Conservation (phyloP, 139 green algal species). For the Picochlorum sp. region DNA sequence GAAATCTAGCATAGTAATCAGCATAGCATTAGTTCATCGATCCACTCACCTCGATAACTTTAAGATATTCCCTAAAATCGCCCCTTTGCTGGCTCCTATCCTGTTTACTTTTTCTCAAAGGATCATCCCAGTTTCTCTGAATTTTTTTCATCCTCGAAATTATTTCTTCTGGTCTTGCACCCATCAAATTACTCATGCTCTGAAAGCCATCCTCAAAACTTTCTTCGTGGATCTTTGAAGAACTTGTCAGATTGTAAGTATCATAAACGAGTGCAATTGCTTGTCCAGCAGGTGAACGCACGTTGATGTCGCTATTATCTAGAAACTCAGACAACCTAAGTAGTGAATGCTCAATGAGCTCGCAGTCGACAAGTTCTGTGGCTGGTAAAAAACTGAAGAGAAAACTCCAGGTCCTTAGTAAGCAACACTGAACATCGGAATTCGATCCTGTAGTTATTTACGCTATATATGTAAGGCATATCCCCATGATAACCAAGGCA, state of each 20-base stretch:
- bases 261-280: slow-evolving; percentile 46
- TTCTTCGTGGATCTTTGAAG: slow-evolving; percentile 3
- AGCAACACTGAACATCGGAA: too few relatives aligned
- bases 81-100: slow-evolving; percentile 29
- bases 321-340: slow-evolving; percentile 24
- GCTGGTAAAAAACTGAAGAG: too few relatives aligned
- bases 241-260: slow-evolving; percentile 20
- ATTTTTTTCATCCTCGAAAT: slow-evolving; percentile 56
- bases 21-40: too few relatives aligned
- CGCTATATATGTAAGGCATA: too few relatives aligned
- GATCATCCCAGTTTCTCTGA: slow-evolving; percentile 51
- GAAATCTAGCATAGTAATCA: too few relatives aligned
- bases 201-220: neutral
- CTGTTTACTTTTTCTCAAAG: slow-evolving; percentile 33
- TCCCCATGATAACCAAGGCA: too few relatives aligned
- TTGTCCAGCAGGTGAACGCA: slow-evolving; percentile 44
- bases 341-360: slow-evolving; percentile 31
- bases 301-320: slow-evolving; percentile 21
- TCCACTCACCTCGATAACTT: slow-evolving; percentile 36
- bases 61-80: slow-evolving; percentile 45
- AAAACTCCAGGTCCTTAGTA: too few relatives aligned
- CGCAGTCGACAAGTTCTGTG: too few relatives aligned
- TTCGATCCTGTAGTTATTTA: too few relatives aligned
- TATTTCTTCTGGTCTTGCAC: slow-evolving; percentile 45
- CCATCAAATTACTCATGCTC: too few relatives aligned